Evolutionary conservation across 345 rosid genomes (phyloP).

Genomic region (Lumnitzera racemosa): DNA sequence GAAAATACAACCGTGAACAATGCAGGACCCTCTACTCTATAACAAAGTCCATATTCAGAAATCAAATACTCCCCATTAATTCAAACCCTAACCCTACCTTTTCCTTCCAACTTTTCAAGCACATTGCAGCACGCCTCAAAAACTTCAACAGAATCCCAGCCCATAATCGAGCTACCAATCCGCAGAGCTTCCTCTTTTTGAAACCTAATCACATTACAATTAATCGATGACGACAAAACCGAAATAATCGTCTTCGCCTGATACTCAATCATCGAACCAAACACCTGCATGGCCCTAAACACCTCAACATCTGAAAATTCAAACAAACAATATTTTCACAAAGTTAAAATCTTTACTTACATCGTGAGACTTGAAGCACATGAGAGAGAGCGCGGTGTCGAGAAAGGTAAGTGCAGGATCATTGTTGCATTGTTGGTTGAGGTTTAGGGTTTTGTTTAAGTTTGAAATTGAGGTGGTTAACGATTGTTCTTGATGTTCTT

Average conservation of each 20-base stretch:
- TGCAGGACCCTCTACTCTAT: not conserved
- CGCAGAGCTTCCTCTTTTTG: slow-evolving; percentile 36
- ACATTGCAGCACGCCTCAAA: slow-evolving; percentile 30
- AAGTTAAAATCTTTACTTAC: slow-evolving; percentile 17
- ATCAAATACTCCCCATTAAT: no score
- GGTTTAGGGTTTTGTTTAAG: slow-evolving; percentile 50
- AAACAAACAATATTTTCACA: not conserved
- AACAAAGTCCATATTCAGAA: no score
- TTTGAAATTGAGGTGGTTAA: slow-evolving; percentile 41
- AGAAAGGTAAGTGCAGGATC: slow-evolving; percentile 43
- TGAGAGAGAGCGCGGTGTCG: slow-evolving; percentile 52
- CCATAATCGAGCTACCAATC: slow-evolving; percentile 44
- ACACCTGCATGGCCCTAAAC: slow-evolving; percentile 37
- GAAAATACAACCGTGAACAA: not conserved
- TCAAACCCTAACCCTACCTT: slow-evolving; percentile 25
- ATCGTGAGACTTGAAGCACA: slow-evolving; percentile 70
- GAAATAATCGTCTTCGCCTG: slow-evolving; percentile 45
- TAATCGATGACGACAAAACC: slow-evolving; percentile 44
- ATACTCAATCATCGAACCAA: slow-evolving; percentile 44
- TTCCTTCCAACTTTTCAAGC: slow-evolving; percentile 30
- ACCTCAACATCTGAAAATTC: not conserved
- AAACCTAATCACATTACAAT: slow-evolving; percentile 27
- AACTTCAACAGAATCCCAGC: slow-evolving; percentile 32
- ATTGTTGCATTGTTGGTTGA: slow-evolving; percentile 9
- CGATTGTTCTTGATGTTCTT: slow-evolving; percentile 14